Conservation (phyloP, 352 stramenopile species). For the Lagenidium giganteum region DNA sequence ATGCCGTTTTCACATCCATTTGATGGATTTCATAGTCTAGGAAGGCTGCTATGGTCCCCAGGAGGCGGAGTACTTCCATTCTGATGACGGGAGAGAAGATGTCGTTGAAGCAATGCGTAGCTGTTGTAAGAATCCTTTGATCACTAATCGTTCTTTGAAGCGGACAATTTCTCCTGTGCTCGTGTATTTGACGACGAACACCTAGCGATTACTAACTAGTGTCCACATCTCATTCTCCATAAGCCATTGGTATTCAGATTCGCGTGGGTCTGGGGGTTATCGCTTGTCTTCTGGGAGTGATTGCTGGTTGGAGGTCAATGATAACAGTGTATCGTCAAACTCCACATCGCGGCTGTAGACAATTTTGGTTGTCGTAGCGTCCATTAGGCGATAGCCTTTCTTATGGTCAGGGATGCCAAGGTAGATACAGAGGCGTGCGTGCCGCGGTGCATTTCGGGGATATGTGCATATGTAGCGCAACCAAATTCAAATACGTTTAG, state of each 20-base stretch:
- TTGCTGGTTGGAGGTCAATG: neutral
- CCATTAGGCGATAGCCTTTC: slow-evolving; percentile 5
- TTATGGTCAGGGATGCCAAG: slow-evolving; percentile 5
- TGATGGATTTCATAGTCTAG: slow-evolving; percentile 18
- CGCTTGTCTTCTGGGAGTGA: neutral
- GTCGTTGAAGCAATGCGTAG: slow-evolving; percentile 4
- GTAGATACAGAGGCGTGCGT: slow-evolving; percentile 5
- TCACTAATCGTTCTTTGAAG: slow-evolving; percentile 1
- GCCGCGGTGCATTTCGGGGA: neutral
- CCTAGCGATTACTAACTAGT: slow-evolving; percentile 4
- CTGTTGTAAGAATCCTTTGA: slow-evolving; percentile 3
- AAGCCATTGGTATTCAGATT: slow-evolving; percentile 2
- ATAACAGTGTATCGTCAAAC: slow-evolving; percentile 5
- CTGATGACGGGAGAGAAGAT: neutral
- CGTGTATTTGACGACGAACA: slow-evolving; percentile 3
- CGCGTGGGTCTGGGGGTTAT: neutral
- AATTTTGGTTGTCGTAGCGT: slow-evolving; percentile 1
- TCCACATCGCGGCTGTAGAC: slow-evolving; percentile 7
- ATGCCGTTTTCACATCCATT: slow-evolving; percentile 24
- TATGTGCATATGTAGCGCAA: slow-evolving; percentile 7
- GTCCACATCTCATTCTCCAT: slow-evolving; percentile 3
- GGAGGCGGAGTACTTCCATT: slow-evolving; percentile 10
- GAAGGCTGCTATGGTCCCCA: slow-evolving; percentile 1
- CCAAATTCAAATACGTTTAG: slow-evolving; percentile 11
- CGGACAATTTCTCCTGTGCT: neutral